Percentiles rank a stretch among this genome's conserved stretches.
These are phyloP conservation scores for Schizosaccharomyces octosporus DNA, from an alignment of 805 yeast species.

Conservation along the genomic window DNA sequence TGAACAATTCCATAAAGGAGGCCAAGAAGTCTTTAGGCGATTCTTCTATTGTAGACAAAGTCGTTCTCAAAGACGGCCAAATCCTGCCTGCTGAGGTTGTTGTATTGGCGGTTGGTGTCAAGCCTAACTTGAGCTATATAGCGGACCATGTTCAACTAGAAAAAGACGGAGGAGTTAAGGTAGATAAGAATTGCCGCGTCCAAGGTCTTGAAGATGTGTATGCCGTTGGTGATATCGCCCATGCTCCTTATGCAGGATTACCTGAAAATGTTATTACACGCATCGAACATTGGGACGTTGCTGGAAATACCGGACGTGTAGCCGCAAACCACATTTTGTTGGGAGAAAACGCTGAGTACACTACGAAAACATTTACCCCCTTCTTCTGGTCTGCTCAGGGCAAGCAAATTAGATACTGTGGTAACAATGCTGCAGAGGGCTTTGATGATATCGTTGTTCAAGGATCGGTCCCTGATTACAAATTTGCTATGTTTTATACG, in stretches of 20 bases:
- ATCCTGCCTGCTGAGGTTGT: conserved; percentile 2
- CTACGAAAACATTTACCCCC: conserved; percentile 3
- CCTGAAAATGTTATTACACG: conserved; percentile 1
- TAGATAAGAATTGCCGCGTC: conserved; percentile 3
- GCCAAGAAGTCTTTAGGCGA: not conserved
- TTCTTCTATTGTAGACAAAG: conserved; percentile 1
- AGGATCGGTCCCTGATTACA: conserved; percentile 1
- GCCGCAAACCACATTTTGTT: not conserved
- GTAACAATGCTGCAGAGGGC: conserved; percentile 3
- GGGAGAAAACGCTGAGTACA: not conserved
- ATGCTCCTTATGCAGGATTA: conserved; percentile 2
- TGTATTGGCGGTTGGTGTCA: conserved; percentile 4
- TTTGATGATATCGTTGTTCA: conserved; percentile 2
- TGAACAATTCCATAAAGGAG: not conserved
- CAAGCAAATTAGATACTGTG: conserved; percentile 4
- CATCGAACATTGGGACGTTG: conserved; percentile 5
- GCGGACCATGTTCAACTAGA: not conserved
- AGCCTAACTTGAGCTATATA: conserved; percentile 2
- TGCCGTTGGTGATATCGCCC: conserved; percentile 5
- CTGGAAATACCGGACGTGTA: not conserved
- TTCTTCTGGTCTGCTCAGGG: conserved; percentile 5
- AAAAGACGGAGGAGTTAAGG: conserved; percentile 3
- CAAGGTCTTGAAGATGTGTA: conserved; percentile 4
- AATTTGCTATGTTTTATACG: conserved; percentile 2
- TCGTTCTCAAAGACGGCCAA: conserved; percentile 3